Evolutionary conservation across 352 stramenopile species (phyloP), one percentile per base, ranked within the genome.

Genomic region (Globisporangium canariense): DNA sequence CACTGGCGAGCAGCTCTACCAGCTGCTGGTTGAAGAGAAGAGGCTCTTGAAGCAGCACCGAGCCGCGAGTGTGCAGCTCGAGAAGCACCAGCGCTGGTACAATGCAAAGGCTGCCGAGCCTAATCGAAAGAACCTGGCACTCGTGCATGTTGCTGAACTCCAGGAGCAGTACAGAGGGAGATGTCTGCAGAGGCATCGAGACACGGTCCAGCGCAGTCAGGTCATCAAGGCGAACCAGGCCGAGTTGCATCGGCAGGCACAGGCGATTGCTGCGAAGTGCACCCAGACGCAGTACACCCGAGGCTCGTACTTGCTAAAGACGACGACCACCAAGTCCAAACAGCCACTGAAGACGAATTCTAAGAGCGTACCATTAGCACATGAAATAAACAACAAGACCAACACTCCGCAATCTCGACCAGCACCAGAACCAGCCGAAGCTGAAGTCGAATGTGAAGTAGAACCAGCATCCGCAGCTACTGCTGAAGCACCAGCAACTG

Each of bases 271-370:
- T 41, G 57, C 54, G 3, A 61, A 63, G 18, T 57, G 16, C 25
- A 72, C 62, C 9, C 64, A 68, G 10, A 65, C 34, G 32, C 34
- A 55, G 62, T 88, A 84, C 52, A 67, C 78, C 5, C 64, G 53
- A 10, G 80, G 80, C 1, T 89, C 80, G 0, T 86, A 75, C 58
- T 47, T 89, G 5, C 62, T 88, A 0, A 76, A 77, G 58, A 38
- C 59, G 16, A 49, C 50, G 20, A 50, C 60, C 22, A 50, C 30
- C 2, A 25, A 41, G n/a, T 38, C 41, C 1, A 28, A 25, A 16
- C 28, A 45, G 6, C 2, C n/a, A 13, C 5, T 16, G n/a, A 47
- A n/a, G 9, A 40, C 18, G 10, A 64, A 9, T 20, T 0, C 20
- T 20, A 22, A 16, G 9, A 40, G 45, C 13, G 4, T 58, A 10